Percentiles rank a stretch among this genome's conserved stretches.
phyloP scores from a whole-genome alignment of 345 rosid species.

The Gossypium stocksii region DNA sequence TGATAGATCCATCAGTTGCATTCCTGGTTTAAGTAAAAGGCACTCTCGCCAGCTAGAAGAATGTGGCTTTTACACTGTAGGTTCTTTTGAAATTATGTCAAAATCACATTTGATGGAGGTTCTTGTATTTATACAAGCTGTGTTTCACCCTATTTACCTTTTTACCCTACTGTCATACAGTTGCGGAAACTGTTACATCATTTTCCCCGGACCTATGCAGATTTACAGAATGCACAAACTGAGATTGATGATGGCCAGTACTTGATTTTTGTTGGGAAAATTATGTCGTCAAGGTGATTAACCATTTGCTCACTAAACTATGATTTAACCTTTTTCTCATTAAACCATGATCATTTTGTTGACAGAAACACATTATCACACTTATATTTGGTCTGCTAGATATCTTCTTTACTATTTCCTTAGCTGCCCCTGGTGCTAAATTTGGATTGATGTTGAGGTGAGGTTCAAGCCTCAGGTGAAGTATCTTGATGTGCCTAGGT shows the following conservation, averaged over 20 bases:
- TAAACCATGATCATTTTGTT: neutral
- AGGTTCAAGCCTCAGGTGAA: neutral
- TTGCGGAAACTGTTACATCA: constrained; percentile 74
- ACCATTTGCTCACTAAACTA: neutral
- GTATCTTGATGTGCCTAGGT: neutral
- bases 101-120: constrained; percentile 3
- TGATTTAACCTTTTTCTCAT: constrained; percentile 1
- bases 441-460: neutral
- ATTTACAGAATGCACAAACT: constrained; percentile 71
- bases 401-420: neutral
- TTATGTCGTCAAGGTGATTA: constrained; percentile 72
- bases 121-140: constrained; percentile 19
- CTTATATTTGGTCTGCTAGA: neutral
- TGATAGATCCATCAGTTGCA: constrained; percentile 44
- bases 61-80: constrained; percentile 81
- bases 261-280: constrained; percentile 75
- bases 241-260: constrained; percentile 84
- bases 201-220: constrained; percentile 93
- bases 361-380: neutral
- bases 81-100: constrained; percentile 18
- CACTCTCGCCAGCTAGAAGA: constrained; percentile 54
- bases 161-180: constrained; percentile 33
- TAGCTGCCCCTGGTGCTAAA: neutral
- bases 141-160: constrained; percentile 11
- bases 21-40: constrained; percentile 70